These are phyloP conservation scores for Acer yangbiense DNA, from an alignment of 345 rosid species.

Conservation along the genomic window DNA sequence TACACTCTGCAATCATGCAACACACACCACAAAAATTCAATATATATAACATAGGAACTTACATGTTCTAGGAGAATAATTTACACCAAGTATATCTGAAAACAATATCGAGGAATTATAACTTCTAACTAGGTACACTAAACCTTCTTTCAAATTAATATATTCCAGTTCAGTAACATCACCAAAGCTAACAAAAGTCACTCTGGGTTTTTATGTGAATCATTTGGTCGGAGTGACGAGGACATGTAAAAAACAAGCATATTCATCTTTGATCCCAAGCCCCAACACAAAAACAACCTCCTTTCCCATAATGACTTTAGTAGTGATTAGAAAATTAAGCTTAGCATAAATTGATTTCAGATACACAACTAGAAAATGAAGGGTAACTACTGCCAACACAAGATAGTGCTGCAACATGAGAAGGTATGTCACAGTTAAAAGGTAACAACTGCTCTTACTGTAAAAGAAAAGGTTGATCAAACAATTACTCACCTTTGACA, in stretches of 20 bases:
- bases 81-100: not conserved
- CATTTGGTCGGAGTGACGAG: not conserved
- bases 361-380: not conserved
- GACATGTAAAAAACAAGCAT: not conserved
- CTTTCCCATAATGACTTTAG: not conserved
- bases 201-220: not conserved
- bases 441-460: not conserved
- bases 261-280: not conserved
- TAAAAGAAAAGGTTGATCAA: not conserved
- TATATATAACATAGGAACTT: not conserved
- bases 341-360: not conserved
- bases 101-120: not conserved
- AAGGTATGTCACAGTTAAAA: not conserved
- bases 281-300: not conserved
- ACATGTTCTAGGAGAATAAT: not conserved
- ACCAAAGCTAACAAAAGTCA: not conserved
- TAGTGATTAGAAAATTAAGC: not conserved
- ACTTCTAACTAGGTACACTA: not conserved
- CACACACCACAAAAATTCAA: conserved; percentile 14
- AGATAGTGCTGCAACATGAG: not conserved
- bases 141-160: not conserved
- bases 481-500: conserved; percentile 69
- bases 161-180: not conserved
- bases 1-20: conserved; percentile 68
- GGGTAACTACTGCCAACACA: not conserved